Base-by-base conservation (phyloP, 805 yeast genomes). In the Hanseniaspora thailandica region DNA sequence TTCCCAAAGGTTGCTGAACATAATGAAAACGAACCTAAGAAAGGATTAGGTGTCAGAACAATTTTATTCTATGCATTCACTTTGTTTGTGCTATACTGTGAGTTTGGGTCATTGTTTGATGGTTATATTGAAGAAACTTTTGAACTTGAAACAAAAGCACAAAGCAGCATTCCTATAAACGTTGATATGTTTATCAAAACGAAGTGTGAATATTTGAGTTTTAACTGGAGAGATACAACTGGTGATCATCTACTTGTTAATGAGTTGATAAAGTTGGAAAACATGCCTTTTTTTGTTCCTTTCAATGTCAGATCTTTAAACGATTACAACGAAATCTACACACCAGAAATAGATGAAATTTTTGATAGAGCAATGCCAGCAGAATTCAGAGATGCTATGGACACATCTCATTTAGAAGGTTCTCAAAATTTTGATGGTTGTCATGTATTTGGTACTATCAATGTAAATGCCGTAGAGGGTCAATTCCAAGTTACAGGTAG, bases 401-500 rank as follows among this genome's bases (percentile, higher is more conserved):
- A 68, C 55, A 57, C 66, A 2, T 70, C 73, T 17, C 57, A 61
- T 12, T 70, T 74, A 58, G 74, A 76, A 47, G 82, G 77, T 2
- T 76, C 80, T 0, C 86, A 85, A 2, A 58, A 60, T 3, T 57
- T 64, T n/a, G 56, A 71, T 52, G 89, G 88, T n/a, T 89, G 97
- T 66, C 86, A 86, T 59, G 77, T 89, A 2, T 84, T 76, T 61
- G 97, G 97, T 3, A 71, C 79, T 1, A 74, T 89, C 47, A 89
- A 94, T 0, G 89, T 90, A 2, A 88, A 84, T 61, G 81, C 85
- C 59, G 95, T 93, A 4, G 69, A 74, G 50, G 98, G 98, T 7
- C 87, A 83, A 57, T 77, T 93, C 62, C 89, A 83, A 61, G 82
- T 93, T 45, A 84, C 89, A 1, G 87, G 85, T 2, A 80, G 77